Base-by-base conservation (phyloP, 352 stramenopile species). In the Phytophthora capsici region DNA sequence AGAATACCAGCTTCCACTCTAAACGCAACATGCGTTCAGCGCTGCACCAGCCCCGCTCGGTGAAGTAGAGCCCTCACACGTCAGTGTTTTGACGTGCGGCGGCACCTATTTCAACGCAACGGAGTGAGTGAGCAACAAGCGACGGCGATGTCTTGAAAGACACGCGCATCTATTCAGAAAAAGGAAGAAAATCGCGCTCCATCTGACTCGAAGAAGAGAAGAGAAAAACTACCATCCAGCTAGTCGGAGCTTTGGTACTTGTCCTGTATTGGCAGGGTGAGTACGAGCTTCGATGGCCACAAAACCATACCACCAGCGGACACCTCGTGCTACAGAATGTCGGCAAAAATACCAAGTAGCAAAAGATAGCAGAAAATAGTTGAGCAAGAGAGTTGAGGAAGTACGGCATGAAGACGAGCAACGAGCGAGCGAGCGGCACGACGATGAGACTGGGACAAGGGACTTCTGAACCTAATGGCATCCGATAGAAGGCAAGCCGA, bases 31-130 rank as follows among this genome's bases (percentile, higher is more conserved):
- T 60, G 62, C 86, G 80, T 63, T 72, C 70, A 44, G 56, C 75
- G 38, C 71, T 90, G 38, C 83, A 90, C 64, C 83, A 91, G 73
- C 83, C 83, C 46, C 80, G 83, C 56, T 84, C 80, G 69, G 69
- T 89, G 58, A 90, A 91, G 60, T 91, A 87, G 63, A 48, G 37
- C 47, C 37, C 44, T 19, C 43, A 32, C 37, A 66, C 67, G 57
- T 67, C 46, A 34, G 49, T 45, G 36, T 70, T 66, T 80, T 63
- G 58, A 52, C 44, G 55, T 68, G 64, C 50, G 49, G 55, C 58
- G 58, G 57, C 64, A 66, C 46, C 38, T 61, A 23, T 49, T 67
- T 71, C 43, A 49, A 77, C 63, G 69, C 51, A 66, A 63, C 54
- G 59, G 69, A 68, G 69, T 73, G 47, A 73, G 68, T 67, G 58